Percentiles rank a stretch among this genome's conserved stretches.
These are phyloP conservation scores for Beauveria pseudobassiana DNA, from an alignment of 2,329 filamentous ascomycete genomes.

Conservation along the genomic window DNA sequence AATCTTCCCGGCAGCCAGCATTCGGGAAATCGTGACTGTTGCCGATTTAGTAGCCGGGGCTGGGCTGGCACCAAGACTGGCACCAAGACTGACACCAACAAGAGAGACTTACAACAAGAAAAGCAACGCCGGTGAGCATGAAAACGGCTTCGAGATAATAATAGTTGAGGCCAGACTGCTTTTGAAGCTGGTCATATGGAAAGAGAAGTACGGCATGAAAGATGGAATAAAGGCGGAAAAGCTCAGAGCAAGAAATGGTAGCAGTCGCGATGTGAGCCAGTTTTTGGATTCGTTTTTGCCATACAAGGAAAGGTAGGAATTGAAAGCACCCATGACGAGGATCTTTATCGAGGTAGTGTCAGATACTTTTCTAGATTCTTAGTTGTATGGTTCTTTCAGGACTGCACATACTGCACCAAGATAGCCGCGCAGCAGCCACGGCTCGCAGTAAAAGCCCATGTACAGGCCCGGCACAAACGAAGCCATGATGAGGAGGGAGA, in stretches of 20 bases:
- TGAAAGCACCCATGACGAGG: conserved; percentile 23
- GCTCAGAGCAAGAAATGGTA: conserved; percentile 30
- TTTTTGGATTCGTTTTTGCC: conserved; percentile 27
- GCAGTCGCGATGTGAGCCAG: conserved; percentile 28
- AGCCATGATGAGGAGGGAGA: conserved; percentile 30
- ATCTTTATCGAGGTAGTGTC: conserved; percentile 21
- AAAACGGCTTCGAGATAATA: conserved; percentile 33
- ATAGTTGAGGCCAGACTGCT: conserved; percentile 32
- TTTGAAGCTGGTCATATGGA: conserved; percentile 29
- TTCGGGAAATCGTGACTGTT: conserved; percentile 36
- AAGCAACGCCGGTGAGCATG: conserved; percentile 27
- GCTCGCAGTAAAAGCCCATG: conserved; percentile 32
- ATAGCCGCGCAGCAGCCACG: conserved; percentile 24
- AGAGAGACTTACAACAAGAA: conserved; percentile 30
- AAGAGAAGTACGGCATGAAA: conserved; percentile 31
- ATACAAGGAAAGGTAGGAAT: conserved; percentile 27
- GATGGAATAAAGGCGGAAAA: conserved; percentile 30
- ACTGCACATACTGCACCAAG: conserved; percentile 16
- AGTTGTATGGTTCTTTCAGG: too few species aligned
- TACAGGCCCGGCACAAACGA: conserved; percentile 33
- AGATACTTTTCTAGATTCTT: too few species aligned
- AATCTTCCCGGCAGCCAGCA: conserved; percentile 32
- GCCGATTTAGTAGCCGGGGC: not conserved
- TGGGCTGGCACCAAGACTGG: not conserved
- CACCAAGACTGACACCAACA: too few species aligned